phyloP scores from a whole-genome alignment of 768 basidiomycete species.

The Udeniomyces megalosporus region DNA sequence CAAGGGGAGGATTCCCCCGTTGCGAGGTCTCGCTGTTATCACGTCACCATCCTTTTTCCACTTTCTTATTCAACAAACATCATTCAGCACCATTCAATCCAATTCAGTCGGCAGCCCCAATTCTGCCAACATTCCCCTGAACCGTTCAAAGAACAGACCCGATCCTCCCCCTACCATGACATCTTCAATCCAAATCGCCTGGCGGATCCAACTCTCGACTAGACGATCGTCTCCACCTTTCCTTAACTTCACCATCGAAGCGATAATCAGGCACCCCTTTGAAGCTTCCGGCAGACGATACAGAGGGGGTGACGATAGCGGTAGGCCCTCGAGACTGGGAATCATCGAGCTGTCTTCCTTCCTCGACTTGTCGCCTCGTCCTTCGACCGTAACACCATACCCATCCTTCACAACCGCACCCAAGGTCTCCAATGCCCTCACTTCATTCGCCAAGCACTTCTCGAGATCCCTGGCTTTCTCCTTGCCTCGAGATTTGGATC shows the following conservation, averaged over 20 bases:
- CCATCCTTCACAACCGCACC: neutral
- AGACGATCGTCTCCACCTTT: neutral
- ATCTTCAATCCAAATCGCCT: neutral
- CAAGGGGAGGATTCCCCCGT: too few relatives aligned
- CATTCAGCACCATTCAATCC: too few relatives aligned
- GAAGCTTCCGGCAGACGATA: neutral
- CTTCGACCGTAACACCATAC: neutral
- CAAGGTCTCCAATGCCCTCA: neutral
- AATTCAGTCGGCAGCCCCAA: neutral
- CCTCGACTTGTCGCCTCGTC: neutral
- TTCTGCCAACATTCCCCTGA: neutral
- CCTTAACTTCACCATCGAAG: neutral
- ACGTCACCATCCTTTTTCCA: too few relatives aligned
- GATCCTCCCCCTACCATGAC: neutral
- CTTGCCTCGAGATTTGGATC: neutral
- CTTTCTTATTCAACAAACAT: too few relatives aligned
- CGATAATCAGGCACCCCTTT: neutral
- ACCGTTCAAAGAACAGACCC: neutral
- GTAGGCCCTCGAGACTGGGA: neutral
- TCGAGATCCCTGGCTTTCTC: neutral
- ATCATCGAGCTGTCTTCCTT: neutral
- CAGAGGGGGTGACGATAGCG: neutral
- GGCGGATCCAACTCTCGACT: neutral
- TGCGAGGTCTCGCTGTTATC: too few relatives aligned
- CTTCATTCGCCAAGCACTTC: neutral